These are phyloP conservation scores for Austroboletus novae-zelandiae DNA, from an alignment of 1,284 basidiomycete genomes.

Conservation along the genomic window DNA sequence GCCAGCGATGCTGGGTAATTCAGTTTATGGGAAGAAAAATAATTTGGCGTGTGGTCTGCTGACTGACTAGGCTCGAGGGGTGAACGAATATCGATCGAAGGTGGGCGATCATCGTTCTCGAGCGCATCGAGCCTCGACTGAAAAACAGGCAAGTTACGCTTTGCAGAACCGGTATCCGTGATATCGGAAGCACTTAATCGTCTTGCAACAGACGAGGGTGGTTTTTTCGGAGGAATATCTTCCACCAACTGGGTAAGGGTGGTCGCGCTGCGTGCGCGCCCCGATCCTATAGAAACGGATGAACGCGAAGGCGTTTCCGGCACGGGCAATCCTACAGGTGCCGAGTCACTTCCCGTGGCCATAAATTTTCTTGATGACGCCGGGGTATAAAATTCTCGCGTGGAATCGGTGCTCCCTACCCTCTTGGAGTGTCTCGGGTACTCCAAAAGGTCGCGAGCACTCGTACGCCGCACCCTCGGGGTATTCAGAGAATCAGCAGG, in stretches of 20 bases:
- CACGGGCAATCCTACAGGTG: conserved; percentile 6
- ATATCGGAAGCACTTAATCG: conserved; percentile 5
- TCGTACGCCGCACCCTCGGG: conserved; percentile 16
- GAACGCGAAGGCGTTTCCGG: conserved; percentile 23
- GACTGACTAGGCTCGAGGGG: conserved; percentile 9
- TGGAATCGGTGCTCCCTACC: conserved; percentile 6
- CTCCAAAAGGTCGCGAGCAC: conserved; percentile 26
- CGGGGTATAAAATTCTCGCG: conserved; percentile 3
- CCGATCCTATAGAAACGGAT: conserved; percentile 20
- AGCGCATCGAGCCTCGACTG: conserved; percentile 11
- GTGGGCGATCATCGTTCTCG: conserved; percentile 15
- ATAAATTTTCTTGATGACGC: conserved; percentile 10
- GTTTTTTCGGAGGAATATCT: conserved; percentile 2
- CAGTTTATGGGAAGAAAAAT: conserved; percentile 5
- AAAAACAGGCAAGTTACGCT: conserved; percentile 2
- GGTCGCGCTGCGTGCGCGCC: conserved; percentile 16
- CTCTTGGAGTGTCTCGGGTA: conserved; percentile 12
- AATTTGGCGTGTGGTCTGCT: not conserved
- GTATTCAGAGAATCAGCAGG: conserved; percentile 2
- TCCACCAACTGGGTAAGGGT: conserved; percentile 6
- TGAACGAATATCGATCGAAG: conserved; percentile 21
- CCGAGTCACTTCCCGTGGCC: conserved; percentile 6
- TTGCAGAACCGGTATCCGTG: conserved; percentile 1
- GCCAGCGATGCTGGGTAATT: conserved; percentile 11
- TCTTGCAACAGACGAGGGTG: not conserved